phyloP scores from a whole-genome alignment of 148 eudicot species.

The Pharnaceum exiguum region DNA sequence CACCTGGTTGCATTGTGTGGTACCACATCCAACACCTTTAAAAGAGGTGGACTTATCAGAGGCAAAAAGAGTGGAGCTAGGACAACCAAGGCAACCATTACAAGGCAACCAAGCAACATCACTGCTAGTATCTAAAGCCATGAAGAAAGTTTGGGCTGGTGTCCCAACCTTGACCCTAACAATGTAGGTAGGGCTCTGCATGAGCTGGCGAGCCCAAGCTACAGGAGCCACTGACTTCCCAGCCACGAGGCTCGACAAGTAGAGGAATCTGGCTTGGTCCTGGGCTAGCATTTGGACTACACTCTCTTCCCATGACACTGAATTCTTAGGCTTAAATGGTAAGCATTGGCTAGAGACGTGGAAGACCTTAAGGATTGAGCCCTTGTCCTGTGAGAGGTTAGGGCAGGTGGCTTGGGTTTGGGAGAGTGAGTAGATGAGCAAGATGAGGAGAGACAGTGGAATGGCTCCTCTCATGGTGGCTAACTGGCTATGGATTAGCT shows the following conservation, averaged over 20 bases:
- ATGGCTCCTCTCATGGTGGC: slow-evolving; percentile 13
- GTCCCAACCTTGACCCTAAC: slow-evolving; percentile 74
- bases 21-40: slow-evolving; percentile 36
- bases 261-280: slow-evolving; percentile 55
- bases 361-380: slow-evolving; percentile 46
- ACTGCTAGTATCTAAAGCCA: slow-evolving; percentile 82
- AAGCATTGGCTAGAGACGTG: slow-evolving; percentile 65
- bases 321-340: slow-evolving; percentile 38
- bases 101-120: slow-evolving; percentile 89
- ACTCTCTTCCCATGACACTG: slow-evolving; percentile 61
- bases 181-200: slow-evolving; percentile 70
- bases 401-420: slow-evolving; percentile 15
- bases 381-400: slow-evolving; percentile 20
- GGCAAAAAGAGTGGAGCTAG: slow-evolving; percentile 34
- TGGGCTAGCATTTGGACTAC: slow-evolving; percentile 46
- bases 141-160: slow-evolving; percentile 57
- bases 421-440: slow-evolving; percentile 22
- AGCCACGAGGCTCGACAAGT: slow-evolving; percentile 57
- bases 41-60: slow-evolving; percentile 48
- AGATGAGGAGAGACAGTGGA: slow-evolving; percentile 3
- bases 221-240: slow-evolving; percentile 47
- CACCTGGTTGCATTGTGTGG: slow-evolving; percentile 70
- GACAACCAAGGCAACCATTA: slow-evolving; percentile 64
- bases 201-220: slow-evolving; percentile 53
- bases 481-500: slow-evolving; percentile 5